Conservation (phyloP, 306 rosid species). For the Luffa acutangula region DNA sequence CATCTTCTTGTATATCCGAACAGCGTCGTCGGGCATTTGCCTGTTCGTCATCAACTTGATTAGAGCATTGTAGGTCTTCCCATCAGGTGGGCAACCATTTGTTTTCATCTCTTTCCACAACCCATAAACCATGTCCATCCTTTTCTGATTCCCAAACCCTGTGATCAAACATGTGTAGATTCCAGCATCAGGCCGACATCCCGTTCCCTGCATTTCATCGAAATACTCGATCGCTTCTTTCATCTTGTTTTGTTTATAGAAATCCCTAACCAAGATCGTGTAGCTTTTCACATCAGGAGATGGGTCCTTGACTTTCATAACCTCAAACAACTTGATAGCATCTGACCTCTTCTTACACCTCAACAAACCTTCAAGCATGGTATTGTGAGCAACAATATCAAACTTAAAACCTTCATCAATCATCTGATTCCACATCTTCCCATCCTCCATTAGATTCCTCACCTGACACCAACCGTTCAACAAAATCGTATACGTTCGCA, state of each 20-base stretch:
- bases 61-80: conserved; percentile 59
- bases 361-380: conserved; percentile 70
- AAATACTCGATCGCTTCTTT: conserved; percentile 52
- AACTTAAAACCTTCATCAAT: conserved; percentile 64
- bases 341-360: conserved; percentile 68
- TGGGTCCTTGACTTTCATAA: conserved; percentile 86
- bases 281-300: conserved; percentile 54
- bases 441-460: conserved; percentile 73
- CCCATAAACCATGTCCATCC: conserved; percentile 49
- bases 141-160: conserved; percentile 77
- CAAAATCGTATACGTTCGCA: conserved; percentile 67
- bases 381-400: conserved; percentile 70
- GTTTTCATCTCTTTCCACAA: conserved; percentile 54
- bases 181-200: conserved; percentile 50
- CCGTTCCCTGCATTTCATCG: conserved; percentile 46
- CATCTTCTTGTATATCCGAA: conserved; percentile 69
- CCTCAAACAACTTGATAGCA: conserved; percentile 72
- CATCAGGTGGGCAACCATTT: conserved; percentile 60
- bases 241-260: conserved; percentile 63
- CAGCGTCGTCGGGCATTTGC: conserved; percentile 71
- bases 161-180: conserved; percentile 69
- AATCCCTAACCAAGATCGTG: conserved; percentile 52
- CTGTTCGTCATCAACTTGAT: conserved; percentile 66
- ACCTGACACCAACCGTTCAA: conserved; percentile 76
- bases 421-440: conserved; percentile 91